Base-by-base conservation (phyloP, 2,329 filamentous ascomycete genomes). In the Fulvia fulva region DNA sequence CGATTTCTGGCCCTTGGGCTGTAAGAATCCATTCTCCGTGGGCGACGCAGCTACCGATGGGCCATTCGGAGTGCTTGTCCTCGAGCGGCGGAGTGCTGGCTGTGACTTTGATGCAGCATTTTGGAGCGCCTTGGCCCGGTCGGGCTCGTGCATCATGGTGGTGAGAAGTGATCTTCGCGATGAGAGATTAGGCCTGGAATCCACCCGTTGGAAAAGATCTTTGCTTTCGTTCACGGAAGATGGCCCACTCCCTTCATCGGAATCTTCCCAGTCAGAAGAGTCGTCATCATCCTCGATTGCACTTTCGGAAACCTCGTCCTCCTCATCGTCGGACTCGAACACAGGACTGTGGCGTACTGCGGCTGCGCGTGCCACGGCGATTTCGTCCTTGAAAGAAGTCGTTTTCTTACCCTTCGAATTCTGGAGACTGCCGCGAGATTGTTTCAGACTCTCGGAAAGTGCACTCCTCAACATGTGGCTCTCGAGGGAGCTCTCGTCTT, bases 151-250 rank as follows among this genome's bases (percentile, higher is more conserved):
- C 72, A 99, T 86, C 81, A 93, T 88, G 53, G 93, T 86, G 0
- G 92, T 97, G 65, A 99, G 87, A 43, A 97, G 83, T 1, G 93
- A 97, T 52, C 89, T 87, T 51, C 90, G 86, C 1, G 93, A 96
- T 2, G 89, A 87, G 25, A 97, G 80, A 70, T 96, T 90, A 7
- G 87, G 85, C 73, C 87, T 87, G 43, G 92, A 97, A 73, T 96
- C 90, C 51, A 97, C 91, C 8, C 94, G 88, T 74, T 92, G 87
- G 81, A 99, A 99, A 67, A 91, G 81, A 21, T 85, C 83, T 69
- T 85, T 87, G 47, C 47, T 32, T 61, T 94, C 89, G 56, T 70
- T 71, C 53, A 91, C 82, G 71, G 90, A 95, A 1, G 90, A 90
- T 65, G 89, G 88, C 57, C 87, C 89, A 71, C 89, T 94, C 22